Evolutionary conservation across 306 rosid species (phyloP).

Genomic region (Medicago arabica): DNA sequence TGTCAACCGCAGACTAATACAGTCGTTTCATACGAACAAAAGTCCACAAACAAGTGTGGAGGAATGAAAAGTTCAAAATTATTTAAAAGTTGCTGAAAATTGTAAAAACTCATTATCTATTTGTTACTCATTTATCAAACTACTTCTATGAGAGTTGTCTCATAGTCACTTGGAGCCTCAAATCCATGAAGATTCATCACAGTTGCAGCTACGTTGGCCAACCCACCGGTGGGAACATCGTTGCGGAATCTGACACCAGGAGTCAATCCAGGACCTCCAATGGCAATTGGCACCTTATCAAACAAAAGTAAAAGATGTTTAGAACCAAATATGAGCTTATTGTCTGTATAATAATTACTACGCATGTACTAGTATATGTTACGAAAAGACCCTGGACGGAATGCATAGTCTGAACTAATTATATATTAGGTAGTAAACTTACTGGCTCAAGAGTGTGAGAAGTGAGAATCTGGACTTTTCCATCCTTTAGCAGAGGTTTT

Average conservation of each 20-base stretch:
- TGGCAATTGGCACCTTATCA: conserved; percentile 89
- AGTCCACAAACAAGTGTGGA: conserved; percentile 34
- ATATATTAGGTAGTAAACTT: conserved; percentile 45
- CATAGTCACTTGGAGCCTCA: conserved; percentile 94
- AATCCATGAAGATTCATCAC: conserved; percentile 96
- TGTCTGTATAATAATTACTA: neutral
- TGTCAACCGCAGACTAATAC: conserved; percentile 44
- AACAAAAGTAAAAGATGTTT: conserved; percentile 2
- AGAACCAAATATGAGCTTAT: conserved; percentile 14
- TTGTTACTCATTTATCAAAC: conserved; percentile 49
- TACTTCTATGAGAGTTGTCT: conserved; percentile 81
- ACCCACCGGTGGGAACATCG: conserved; percentile 81
- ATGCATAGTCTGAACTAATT: no score
- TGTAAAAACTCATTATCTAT: neutral
- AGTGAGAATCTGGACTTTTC: conserved; percentile 90
- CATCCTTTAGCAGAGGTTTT: conserved; percentile 75
- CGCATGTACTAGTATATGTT: neutral
- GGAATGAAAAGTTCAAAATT: conserved; percentile 36
- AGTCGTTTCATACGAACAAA: conserved; percentile 32
- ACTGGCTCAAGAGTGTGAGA: conserved; percentile 98
- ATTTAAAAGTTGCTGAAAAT: conserved; percentile 41
- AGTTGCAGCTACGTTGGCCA: conserved; percentile 96
- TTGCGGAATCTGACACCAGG: conserved; percentile 74
- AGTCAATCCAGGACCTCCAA: conserved; percentile 92
- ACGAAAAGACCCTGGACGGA: no score